Percentiles rank a stretch among this genome's conserved stretches.
These are phyloP conservation scores for Starmerella davenportii DNA, from an alignment of 805 yeast species.

Conservation along the genomic window DNA sequence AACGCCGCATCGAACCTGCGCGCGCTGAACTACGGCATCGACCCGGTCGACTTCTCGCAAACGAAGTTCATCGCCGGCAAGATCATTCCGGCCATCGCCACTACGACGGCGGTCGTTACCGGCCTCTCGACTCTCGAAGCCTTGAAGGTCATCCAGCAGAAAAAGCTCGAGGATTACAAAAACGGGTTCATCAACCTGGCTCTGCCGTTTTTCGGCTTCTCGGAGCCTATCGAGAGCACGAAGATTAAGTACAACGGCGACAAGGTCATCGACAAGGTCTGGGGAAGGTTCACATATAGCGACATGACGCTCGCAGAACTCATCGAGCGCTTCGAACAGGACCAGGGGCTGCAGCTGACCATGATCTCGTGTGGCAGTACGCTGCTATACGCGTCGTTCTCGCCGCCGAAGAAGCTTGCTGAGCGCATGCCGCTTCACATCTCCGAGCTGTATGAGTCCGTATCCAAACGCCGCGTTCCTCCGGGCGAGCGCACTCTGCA, in stretches of 20 bases:
- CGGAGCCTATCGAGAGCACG: conserved; percentile 82
- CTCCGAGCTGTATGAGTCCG: conserved; percentile 62
- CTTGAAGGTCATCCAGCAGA: conserved; percentile 68
- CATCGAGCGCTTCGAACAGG: conserved; percentile 52
- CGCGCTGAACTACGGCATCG: conserved; percentile 79
- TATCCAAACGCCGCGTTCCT: conserved; percentile 68
- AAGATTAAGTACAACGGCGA: conserved; percentile 60
- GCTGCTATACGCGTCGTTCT: conserved; percentile 77
- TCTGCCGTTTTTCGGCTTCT: conserved; percentile 87
- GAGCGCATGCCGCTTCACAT: conserved; percentile 54
- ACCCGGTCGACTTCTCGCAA: conserved; percentile 70
- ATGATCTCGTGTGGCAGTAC: conserved; percentile 89
- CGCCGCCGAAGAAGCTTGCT: conserved; percentile 75
- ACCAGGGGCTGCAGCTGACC: conserved; percentile 72
- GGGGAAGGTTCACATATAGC: conserved; percentile 77
- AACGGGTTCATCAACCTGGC: conserved; percentile 88
- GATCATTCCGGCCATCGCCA: conserved; percentile 97
- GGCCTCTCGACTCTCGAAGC: conserved; percentile 86
- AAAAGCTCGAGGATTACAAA: conserved; percentile 69
- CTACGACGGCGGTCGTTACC: conserved; percentile 94
- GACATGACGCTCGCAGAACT: conserved; percentile 59
- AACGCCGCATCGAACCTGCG: conserved; percentile 91
- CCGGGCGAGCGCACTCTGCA: conserved; percentile 58
- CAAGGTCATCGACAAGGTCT: conserved; percentile 67
- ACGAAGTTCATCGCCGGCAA: conserved; percentile 97